phyloP scores from a whole-genome alignment of 805 yeast species.

The Monosporozyma siamensis region DNA sequence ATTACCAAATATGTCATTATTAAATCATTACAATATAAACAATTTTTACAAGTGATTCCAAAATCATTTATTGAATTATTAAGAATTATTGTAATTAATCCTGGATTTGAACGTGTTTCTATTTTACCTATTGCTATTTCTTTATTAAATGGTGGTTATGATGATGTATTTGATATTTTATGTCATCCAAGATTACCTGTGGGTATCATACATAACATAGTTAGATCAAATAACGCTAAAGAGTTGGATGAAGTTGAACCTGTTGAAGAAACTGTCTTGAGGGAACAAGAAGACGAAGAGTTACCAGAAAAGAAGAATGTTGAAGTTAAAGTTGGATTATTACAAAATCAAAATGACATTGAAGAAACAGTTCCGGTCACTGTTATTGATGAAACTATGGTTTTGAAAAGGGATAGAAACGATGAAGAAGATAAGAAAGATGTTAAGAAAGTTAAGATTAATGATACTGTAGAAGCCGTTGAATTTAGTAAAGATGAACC shows the following conservation, averaged over 20 bases:
- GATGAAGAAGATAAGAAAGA: background rate
- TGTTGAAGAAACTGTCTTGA: background rate
- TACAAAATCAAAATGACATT: background rate
- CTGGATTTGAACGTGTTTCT: conserved; percentile 54
- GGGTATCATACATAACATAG: conserved; percentile 22
- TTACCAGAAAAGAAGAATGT: conserved; percentile 4
- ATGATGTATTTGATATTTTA: conserved; percentile 47
- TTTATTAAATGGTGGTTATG: conserved; percentile 37
- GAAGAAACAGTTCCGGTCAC: background rate
- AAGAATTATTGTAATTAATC: conserved; percentile 52
- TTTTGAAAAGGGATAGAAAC: conserved; percentile 1
- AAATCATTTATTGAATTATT: conserved; percentile 33
- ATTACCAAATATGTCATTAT: conserved; percentile 40
- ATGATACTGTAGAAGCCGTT: conserved; percentile 7
- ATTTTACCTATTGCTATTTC: conserved; percentile 61
- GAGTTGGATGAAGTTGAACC: background rate
- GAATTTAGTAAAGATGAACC: conserved; percentile 1
- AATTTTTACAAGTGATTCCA: conserved; percentile 24
- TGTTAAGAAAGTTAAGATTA: conserved; percentile 4
- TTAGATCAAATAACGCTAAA: conserved; percentile 9
- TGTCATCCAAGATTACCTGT: conserved; percentile 71
- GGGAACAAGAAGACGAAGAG: conserved; percentile 4
- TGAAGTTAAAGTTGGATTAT: background rate
- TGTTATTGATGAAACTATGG: conserved; percentile 1
- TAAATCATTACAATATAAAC: conserved; percentile 29